Evolutionary conservation across 345 rosid genomes (phyloP).

Genomic region (Clausena lansium): DNA sequence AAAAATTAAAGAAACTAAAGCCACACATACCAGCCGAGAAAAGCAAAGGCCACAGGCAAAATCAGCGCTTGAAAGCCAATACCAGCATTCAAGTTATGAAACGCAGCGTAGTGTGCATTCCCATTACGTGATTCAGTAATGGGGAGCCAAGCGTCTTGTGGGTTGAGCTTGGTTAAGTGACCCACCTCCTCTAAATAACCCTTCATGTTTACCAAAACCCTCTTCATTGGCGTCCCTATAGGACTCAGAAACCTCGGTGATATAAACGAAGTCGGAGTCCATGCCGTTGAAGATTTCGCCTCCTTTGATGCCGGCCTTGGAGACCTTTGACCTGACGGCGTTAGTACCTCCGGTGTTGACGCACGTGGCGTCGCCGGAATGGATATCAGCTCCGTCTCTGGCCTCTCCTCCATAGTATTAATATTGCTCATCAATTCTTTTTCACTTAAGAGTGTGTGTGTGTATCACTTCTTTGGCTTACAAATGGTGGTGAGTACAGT

Average conservation of each 20-base stretch:
- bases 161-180: slow-evolving; percentile 91
- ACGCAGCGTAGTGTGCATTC: slow-evolving; percentile 97
- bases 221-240: slow-evolving; percentile 97
- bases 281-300: slow-evolving; percentile 71
- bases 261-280: slow-evolving; percentile 97
- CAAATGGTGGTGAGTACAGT: not conserved
- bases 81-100: slow-evolving; percentile 95
- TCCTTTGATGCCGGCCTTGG: slow-evolving; percentile 71
- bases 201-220: slow-evolving; percentile 90
- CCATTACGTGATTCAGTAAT: slow-evolving; percentile 96
- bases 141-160: slow-evolving; percentile 99
- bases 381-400: slow-evolving; percentile 96
- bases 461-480: not conserved
- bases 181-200: slow-evolving; percentile 92
- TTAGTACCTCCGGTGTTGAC: slow-evolving; percentile 90
- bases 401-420: slow-evolving; percentile 79
- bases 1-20: not conserved
- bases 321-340: slow-evolving; percentile 95
- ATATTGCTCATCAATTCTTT: not conserved
- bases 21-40: slow-evolving; percentile 81
- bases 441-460: not conserved
- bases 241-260: slow-evolving; percentile 95
- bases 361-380: slow-evolving; percentile 94
- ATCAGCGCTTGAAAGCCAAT: slow-evolving; percentile 94
- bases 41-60: slow-evolving; percentile 92